Conservation (phyloP, 495 filamentous ascomycete genomes). For the Paragyromitra xinjiangensis region DNA sequence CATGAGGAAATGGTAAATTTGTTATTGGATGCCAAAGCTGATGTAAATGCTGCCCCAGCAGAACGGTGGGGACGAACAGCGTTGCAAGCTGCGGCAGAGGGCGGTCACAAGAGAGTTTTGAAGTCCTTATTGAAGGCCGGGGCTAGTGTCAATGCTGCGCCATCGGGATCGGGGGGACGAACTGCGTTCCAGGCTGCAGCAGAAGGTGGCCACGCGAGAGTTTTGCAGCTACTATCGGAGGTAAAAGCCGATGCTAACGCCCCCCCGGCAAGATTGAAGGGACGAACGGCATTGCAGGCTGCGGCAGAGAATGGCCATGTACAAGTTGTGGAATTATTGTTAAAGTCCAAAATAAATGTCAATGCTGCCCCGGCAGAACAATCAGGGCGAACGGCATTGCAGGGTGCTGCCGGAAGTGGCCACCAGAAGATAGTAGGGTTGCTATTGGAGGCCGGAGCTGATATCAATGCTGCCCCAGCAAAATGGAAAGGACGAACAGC, state of each 20-base stretch:
- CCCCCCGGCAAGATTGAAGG: too few species aligned
- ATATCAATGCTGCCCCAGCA: too few species aligned
- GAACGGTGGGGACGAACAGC: neutral
- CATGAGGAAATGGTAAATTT: neutral
- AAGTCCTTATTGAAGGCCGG: too few species aligned
- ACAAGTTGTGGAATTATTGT: neutral
- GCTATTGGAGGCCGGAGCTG: neutral
- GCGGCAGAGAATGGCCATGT: constrained; percentile 2
- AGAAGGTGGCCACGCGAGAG: neutral
- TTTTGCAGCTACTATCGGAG: neutral
- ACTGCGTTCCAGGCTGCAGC: neutral
- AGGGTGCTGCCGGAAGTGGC: neutral
- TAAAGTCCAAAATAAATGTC: neutral
- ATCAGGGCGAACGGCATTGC: neutral
- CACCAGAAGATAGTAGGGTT: too few species aligned
- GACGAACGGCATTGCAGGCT: neutral
- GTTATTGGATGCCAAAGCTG: neutral
- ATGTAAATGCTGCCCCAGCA: too few species aligned
- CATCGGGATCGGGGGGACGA: too few species aligned
- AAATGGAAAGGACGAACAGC: neutral
- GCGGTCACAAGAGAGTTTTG: neutral
- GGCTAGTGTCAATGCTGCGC: too few species aligned
- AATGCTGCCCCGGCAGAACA: neutral
- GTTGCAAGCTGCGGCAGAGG: constrained; percentile 23
- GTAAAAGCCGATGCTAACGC: neutral